A percentile compares a stretch with the other conserved stretches of the same genome.
These are phyloP conservation scores for Phytophthora uliginosa DNA, from an alignment of 352 stramenopile genomes.

Conservation along the genomic window DNA sequence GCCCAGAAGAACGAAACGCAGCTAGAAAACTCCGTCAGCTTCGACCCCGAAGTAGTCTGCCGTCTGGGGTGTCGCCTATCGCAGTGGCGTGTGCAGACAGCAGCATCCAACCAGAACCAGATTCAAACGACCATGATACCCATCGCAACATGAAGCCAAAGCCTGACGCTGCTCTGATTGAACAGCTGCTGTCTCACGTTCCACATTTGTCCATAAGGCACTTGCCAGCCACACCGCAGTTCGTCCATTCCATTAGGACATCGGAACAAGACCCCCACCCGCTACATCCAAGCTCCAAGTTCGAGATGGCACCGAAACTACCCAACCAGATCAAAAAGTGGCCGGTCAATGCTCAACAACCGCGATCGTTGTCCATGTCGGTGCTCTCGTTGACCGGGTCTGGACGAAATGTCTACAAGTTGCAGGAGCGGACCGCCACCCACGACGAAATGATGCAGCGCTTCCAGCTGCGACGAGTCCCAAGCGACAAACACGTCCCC, in stretches of 20 bases:
- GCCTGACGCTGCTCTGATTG: too few relatives aligned
- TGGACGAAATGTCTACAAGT: not conserved
- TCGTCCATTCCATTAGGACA: not conserved
- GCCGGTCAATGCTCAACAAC: not conserved
- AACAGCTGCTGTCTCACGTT: too few relatives aligned
- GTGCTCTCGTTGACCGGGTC: not conserved
- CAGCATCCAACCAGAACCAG: too few relatives aligned
- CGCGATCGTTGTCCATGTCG: not conserved
- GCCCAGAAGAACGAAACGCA: not conserved
- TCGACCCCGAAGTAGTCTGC: not conserved
- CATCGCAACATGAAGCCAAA: too few relatives aligned
- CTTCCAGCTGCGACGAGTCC: not conserved
- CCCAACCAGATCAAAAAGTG: not conserved
- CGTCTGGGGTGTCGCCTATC: not conserved
- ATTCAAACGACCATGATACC: too few relatives aligned
- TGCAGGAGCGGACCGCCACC: not conserved
- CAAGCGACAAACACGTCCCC: not conserved
- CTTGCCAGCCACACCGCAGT: too few relatives aligned
- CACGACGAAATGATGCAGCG: not conserved
- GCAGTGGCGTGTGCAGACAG: too few relatives aligned
- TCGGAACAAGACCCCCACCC: not conserved
- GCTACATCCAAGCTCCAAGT: not conserved
- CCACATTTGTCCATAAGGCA: too few relatives aligned
- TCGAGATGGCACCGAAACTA: not conserved
- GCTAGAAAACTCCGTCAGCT: not conserved